Conservation (phyloP, 2,329 filamentous ascomycete species). For the Ceratocystis colombiana region DNA sequence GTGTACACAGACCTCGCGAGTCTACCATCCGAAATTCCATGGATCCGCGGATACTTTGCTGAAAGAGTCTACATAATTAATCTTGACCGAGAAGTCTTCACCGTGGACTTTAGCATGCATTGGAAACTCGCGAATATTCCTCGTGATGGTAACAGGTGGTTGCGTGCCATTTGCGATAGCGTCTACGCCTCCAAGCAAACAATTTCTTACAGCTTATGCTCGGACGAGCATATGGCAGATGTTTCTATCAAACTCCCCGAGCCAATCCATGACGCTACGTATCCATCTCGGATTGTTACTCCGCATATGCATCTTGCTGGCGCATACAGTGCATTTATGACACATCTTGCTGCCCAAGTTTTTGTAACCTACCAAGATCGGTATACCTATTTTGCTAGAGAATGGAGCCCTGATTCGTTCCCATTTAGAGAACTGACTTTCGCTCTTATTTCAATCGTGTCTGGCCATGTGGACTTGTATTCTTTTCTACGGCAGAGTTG, state of each 20-base stretch:
- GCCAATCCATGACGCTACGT: not conserved
- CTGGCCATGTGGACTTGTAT: not conserved
- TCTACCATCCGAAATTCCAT: not conserved
- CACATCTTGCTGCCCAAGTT: not conserved
- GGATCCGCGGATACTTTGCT: not conserved
- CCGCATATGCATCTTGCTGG: not conserved
- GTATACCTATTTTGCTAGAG: conserved; percentile 24
- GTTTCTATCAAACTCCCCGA: conserved; percentile 25
- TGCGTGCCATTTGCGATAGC: conserved; percentile 17
- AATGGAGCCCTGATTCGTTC: conserved; percentile 27
- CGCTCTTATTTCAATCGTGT: conserved; percentile 26
- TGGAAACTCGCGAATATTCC: conserved; percentile 27
- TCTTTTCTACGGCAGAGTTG: not conserved
- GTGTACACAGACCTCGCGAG: not conserved
- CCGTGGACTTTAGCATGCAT: conserved; percentile 26
- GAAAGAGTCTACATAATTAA: conserved; percentile 1
- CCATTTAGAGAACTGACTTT: conserved; percentile 27
- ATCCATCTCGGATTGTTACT: conserved; percentile 15
- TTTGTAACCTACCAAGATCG: conserved; percentile 21
- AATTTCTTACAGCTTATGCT: conserved; percentile 22
- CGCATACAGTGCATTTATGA: not conserved
- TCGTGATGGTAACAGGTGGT: conserved; percentile 25
- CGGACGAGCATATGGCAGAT: conserved; percentile 7
- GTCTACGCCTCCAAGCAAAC: conserved; percentile 23
- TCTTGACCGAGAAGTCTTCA: conserved; percentile 27